Evolutionary conservation across 495 filamentous ascomycete species (phyloP).

Genomic region (Talaromyces stipitatus): DNA sequence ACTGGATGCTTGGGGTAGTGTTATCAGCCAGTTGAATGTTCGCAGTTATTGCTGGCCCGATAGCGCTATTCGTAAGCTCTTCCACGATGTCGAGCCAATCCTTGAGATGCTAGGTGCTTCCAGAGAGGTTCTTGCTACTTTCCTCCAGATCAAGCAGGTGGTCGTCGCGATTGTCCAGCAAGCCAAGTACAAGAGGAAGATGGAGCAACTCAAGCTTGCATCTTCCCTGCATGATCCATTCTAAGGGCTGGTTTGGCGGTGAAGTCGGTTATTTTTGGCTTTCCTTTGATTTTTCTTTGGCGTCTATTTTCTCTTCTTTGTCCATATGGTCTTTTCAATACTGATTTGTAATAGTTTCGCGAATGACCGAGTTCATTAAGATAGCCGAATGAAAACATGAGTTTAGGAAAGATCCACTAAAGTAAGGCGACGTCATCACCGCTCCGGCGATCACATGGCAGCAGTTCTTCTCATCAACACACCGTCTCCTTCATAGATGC

Average conservation of each 20-base stretch:
- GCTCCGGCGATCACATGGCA: constrained; percentile 2
- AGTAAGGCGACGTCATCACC: background rate
- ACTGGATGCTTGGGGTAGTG: constrained; percentile 43
- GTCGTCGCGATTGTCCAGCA: background rate
- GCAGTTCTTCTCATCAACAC: background rate
- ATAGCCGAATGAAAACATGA: background rate
- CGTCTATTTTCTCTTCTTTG: background rate
- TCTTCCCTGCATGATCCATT: background rate
- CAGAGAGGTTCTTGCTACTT: background rate
- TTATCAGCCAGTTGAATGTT: constrained; percentile 43
- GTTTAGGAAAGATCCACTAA: background rate
- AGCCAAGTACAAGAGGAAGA: background rate
- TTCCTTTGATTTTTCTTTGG: background rate
- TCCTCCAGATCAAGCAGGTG: constrained; percentile 3
- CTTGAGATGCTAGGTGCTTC: constrained; percentile 43
- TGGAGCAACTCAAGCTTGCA: background rate
- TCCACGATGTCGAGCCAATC: constrained; percentile 43
- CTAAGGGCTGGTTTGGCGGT: background rate
- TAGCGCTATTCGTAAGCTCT: constrained; percentile 44
- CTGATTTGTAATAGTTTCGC: background rate
- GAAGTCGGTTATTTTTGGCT: background rate
- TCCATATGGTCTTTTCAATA: background rate
- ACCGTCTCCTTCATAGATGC: background rate
- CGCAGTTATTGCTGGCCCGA: constrained; percentile 51
- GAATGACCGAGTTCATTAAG: background rate